Percentiles rank a stretch among this genome's conserved stretches.
phyloP scores from a whole-genome alignment of 768 basidiomycete genomes.

The Dendrothele bispora region DNA sequence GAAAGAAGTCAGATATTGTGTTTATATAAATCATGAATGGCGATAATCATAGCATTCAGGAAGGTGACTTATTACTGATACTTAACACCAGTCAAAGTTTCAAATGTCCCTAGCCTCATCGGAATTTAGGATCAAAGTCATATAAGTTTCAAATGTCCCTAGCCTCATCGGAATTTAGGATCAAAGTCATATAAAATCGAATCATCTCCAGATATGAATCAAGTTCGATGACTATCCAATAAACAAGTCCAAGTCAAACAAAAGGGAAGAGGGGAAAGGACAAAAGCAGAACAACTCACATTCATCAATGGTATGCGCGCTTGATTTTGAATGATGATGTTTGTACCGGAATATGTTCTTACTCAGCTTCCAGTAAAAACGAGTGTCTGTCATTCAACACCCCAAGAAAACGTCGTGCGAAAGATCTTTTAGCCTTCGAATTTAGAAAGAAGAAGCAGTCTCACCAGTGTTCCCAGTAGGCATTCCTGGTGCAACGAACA shows the following conservation, averaged over 20 bases:
- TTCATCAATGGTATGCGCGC: slow-evolving; percentile 76
- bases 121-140: slow-evolving; percentile 62
- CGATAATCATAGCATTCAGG: too few relatives aligned
- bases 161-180: slow-evolving; percentile 40
- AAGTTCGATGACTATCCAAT: too few relatives aligned
- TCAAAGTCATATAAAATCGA: slow-evolving; percentile 36
- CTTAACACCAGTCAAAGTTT: too few relatives aligned
- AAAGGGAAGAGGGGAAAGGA: too few relatives aligned
- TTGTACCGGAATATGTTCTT: slow-evolving; percentile 70
- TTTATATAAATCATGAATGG: too few relatives aligned
- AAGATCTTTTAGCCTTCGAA: neutral
- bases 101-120: slow-evolving; percentile 68
- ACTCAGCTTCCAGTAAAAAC: slow-evolving; percentile 58
- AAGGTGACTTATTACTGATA: too few relatives aligned
- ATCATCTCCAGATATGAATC: slow-evolving; percentile 34
- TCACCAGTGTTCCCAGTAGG: slow-evolving; percentile 61
- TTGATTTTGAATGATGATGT: slow-evolving; percentile 36
- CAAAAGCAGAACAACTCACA: slow-evolving; percentile 36
- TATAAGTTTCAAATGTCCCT: slow-evolving; percentile 34
- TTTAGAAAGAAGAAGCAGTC: slow-evolving; percentile 13
- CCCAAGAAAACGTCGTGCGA: neutral
- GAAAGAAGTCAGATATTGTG: too few relatives aligned
- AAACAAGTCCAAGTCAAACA: too few relatives aligned
- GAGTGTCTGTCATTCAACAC: slow-evolving; percentile 46
- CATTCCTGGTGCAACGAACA: slow-evolving; percentile 53